These are phyloP conservation scores for Anthracocystis panici-leucophaei DNA, from an alignment of 1,284 basidiomycete genomes.

Conservation along the genomic window DNA sequence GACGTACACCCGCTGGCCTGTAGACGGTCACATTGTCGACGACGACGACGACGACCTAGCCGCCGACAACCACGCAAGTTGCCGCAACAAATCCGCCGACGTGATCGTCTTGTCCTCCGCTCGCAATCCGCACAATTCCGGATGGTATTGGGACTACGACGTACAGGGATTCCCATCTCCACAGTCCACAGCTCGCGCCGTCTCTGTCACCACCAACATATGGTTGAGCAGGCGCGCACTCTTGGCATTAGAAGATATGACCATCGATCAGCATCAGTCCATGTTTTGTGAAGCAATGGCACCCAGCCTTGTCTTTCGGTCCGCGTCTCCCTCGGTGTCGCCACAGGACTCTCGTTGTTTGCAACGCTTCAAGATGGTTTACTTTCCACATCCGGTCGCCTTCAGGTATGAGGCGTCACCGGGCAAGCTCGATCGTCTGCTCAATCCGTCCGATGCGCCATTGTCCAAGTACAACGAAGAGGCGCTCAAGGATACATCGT, in stretches of 20 bases:
- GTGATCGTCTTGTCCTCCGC: slow-evolving; percentile 26
- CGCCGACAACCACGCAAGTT: not conserved
- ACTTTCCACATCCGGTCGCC: slow-evolving; percentile 28
- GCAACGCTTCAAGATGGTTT: slow-evolving; percentile 20
- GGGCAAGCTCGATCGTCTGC: slow-evolving; percentile 10
- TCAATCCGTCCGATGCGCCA: slow-evolving; percentile 14
- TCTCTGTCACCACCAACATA: slow-evolving; percentile 27
- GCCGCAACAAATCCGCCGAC: slow-evolving; percentile 18
- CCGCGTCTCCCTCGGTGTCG: not conserved
- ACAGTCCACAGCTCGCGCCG: slow-evolving; percentile 12
- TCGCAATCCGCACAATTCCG: slow-evolving; percentile 21
- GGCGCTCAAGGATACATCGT: slow-evolving; percentile 19
- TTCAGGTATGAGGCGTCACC: slow-evolving; percentile 24
- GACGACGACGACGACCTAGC: not conserved
- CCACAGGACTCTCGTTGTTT: slow-evolving; percentile 2
- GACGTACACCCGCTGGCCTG: slow-evolving; percentile 21
- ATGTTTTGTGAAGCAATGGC: slow-evolving; percentile 33
- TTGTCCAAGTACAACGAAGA: slow-evolving; percentile 23
- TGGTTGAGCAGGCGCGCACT: slow-evolving; percentile 28
- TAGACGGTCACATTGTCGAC: not conserved
- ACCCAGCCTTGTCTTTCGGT: slow-evolving; percentile 13
- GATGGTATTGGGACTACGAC: slow-evolving; percentile 42
- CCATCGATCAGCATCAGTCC: slow-evolving; percentile 16
- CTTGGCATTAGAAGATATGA: slow-evolving; percentile 16
- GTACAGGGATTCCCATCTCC: slow-evolving; percentile 19